Evolutionary conservation across 305 asterid genomes (phyloP).

Genomic region (Fraxinus ornus): DNA sequence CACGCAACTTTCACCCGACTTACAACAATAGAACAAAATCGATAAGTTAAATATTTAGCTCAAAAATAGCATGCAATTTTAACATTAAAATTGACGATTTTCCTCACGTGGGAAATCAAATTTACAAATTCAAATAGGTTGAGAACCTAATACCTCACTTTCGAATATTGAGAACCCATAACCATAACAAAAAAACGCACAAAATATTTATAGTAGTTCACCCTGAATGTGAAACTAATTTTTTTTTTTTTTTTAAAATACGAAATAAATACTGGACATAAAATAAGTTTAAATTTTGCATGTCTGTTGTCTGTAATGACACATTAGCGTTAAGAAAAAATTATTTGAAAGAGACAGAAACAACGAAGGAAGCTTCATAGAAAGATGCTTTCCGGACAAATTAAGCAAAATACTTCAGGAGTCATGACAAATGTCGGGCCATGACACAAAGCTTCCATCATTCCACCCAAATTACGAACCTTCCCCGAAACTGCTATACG

Average conservation of each 20-base stretch:
- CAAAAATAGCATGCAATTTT: too few relatives aligned
- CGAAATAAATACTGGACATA: not conserved
- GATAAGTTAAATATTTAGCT: too few relatives aligned
- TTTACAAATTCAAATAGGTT: too few relatives aligned
- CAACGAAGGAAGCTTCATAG: conserved; percentile 11
- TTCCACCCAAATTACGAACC: not conserved
- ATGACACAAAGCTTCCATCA: not conserved
- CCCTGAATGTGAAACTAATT: not conserved
- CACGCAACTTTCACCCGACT: too few relatives aligned
- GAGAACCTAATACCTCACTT: not conserved
- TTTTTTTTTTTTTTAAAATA: too few relatives aligned
- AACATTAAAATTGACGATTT: too few relatives aligned
- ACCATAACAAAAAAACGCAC: not conserved
- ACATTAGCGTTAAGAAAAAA: too few relatives aligned
- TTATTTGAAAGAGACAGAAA: not conserved
- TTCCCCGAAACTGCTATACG: not conserved
- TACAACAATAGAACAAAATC: too few relatives aligned
- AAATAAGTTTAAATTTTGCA: not conserved
- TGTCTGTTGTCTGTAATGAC: not conserved
- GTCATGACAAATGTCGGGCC: not conserved
- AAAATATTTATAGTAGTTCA: too few relatives aligned
- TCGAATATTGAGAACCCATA: not conserved
- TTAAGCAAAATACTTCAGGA: not conserved
- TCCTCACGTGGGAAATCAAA: too few relatives aligned
- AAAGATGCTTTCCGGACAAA: not conserved